phyloP scores from a whole-genome alignment of 2,329 filamentous ascomycete species.

The Colletotrichum sublineola region DNA sequence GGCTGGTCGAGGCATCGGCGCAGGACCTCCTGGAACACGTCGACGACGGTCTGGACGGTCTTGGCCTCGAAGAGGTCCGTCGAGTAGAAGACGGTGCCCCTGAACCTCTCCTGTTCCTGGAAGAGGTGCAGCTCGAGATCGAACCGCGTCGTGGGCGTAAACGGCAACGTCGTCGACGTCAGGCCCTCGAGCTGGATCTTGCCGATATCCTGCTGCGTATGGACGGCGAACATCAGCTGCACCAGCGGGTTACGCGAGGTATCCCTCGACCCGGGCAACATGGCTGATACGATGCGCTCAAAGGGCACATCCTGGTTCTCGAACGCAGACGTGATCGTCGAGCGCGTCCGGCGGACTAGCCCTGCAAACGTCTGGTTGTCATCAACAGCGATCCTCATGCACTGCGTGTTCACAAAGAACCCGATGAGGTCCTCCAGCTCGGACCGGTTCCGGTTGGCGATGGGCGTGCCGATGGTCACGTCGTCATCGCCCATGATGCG shows the following conservation, averaged over 20 bases:
- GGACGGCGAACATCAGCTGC: slow-evolving; percentile 25
- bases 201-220: slow-evolving; percentile 13
- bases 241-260: slow-evolving; percentile 29
- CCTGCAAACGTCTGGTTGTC: slow-evolving; percentile 17
- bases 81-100: slow-evolving; percentile 42
- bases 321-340: slow-evolving; percentile 30
- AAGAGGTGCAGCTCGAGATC: slow-evolving; percentile 44
- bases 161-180: not conserved
- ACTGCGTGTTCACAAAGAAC: slow-evolving; percentile 47
- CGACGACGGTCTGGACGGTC: slow-evolving; percentile 44
- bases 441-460: slow-evolving; percentile 26
- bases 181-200: slow-evolving; percentile 27
- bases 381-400: slow-evolving; percentile 41
- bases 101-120: slow-evolving; percentile 39
- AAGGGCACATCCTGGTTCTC: slow-evolving; percentile 45
- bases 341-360: slow-evolving; percentile 14
- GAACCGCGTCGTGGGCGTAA: slow-evolving; percentile 16
- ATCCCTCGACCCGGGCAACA: slow-evolving; percentile 21
- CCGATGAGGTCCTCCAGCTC: slow-evolving; percentile 41
- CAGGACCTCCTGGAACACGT: slow-evolving; percentile 27
- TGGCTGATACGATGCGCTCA: slow-evolving; percentile 17
- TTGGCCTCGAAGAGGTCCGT: slow-evolving; percentile 23
- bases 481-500: slow-evolving; percentile 42
- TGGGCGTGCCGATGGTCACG: slow-evolving; percentile 35
- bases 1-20: not conserved